Base-by-base conservation (phyloP, 129 eudicot species). In the Pseudognaphalium luteoalbum region DNA sequence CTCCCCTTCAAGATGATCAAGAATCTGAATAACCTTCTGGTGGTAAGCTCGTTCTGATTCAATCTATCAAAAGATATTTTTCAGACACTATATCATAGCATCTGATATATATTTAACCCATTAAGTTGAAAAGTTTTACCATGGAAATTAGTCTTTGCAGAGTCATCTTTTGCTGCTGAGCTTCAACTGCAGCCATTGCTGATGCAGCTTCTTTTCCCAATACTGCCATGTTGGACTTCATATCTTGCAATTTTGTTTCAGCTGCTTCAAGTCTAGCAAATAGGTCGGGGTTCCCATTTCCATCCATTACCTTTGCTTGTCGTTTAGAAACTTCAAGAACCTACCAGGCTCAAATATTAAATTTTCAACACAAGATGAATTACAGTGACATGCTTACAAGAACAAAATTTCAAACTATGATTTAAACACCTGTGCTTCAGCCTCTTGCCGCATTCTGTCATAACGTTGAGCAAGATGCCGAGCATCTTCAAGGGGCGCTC, bases 181-280 rank as follows among this genome's bases (percentile, higher is more conserved):
- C 88, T 81, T 94, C 98, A 64, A 94, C 98, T 70, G 97, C 98
- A 84, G 93, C 86, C 98, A 91, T 94, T 56, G 97, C 96, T 74
- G 97, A 88, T 37, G 96, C 84, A 70, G 99, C 98, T 84, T 94
- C 98, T 74, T 88, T 94, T 54, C 97, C 96, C 81, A 87, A 76
- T 35, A 66, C 82, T 73, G 80, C 81, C 97, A 94, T 87, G 87
- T 88, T 94, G 14, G 96, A 87, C 73, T 94, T 94, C 70, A 94
- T 79, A 68, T 94, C 97, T 54, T 88, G 88, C 74, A 94, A 83
- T 81, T 88, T 91, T 62, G 87, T 57, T 65, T 94, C 98, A 2
- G 97, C 90, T 72, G 97, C 93, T 82, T 91, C 96, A 35, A 94
- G 86, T 83, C 89, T 94, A 52, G 85, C 42, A 63, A 81, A 76